Conservation (phyloP, 345 rosid genomes). For the Stellera chamaejasme region DNA sequence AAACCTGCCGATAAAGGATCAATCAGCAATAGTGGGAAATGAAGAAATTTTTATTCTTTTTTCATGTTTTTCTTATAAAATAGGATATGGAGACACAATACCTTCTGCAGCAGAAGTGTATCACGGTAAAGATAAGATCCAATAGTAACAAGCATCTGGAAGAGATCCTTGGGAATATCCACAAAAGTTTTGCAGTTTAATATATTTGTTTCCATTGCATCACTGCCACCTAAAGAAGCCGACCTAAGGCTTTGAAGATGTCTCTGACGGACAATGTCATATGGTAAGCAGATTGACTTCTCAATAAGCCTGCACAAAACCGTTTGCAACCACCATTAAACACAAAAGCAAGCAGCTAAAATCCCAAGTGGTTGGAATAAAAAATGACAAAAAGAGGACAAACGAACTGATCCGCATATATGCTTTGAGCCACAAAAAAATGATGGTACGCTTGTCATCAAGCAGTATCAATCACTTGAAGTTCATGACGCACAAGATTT, state of each 20-base stretch:
- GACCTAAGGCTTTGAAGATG: slow-evolving; percentile 45
- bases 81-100: slow-evolving; percentile 12
- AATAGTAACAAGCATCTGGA: slow-evolving; percentile 83
- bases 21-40: not conserved
- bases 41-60: no score
- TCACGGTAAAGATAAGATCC: slow-evolving; percentile 93
- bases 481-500: not conserved
- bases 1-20: slow-evolving; percentile 51
- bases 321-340: not conserved
- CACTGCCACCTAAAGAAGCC: slow-evolving; percentile 25
- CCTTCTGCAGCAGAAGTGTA: slow-evolving; percentile 91
- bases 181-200: slow-evolving; percentile 26
- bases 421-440: not conserved
- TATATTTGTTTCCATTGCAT: slow-evolving; percentile 34
- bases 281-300: slow-evolving; percentile 51
- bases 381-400: not conserved
- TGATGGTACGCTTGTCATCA: not conserved
- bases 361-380: not conserved
- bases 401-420: not conserved
- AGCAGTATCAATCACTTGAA: not conserved
- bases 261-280: slow-evolving; percentile 45
- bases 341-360: slow-evolving; percentile 1
- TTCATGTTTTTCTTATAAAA: no score
- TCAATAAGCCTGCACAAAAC: slow-evolving; percentile 66
- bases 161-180: slow-evolving; percentile 78